phyloP scores from a whole-genome alignment of 495 filamentous ascomycete genomes.

The Aspergillus bridgeri region DNA sequence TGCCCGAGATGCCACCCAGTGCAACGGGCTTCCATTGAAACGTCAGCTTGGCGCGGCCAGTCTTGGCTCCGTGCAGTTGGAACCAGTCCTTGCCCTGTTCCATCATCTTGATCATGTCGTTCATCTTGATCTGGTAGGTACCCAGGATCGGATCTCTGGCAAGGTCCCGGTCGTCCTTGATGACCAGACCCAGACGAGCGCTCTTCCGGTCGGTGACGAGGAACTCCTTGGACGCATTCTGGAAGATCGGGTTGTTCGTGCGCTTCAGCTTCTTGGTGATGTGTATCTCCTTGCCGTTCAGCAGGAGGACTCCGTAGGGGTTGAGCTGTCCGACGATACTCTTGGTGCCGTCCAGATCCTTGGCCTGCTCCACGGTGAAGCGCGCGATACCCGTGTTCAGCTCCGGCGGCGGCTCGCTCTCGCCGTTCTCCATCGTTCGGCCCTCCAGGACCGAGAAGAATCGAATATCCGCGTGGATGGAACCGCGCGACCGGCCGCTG shows the following conservation, averaged over 20 bases:
- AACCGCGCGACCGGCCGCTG: conserved; percentile 80
- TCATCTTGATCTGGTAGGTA: conserved; percentile 88
- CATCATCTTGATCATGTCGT: conserved; percentile 89
- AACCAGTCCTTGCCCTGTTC: conserved; percentile 96
- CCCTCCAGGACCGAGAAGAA: conserved; percentile 93
- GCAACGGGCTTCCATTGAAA: conserved; percentile 94
- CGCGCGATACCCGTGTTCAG: conserved; percentile 88
- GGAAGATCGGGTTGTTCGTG: conserved; percentile 94
- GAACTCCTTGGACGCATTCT: conserved; percentile 84
- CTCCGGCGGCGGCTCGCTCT: conserved; percentile 74
- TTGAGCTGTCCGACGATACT: conserved; percentile 84
- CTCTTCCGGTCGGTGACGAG: conserved; percentile 88
- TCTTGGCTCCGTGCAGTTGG: conserved; percentile 75
- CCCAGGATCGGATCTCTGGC: conserved; percentile 80
- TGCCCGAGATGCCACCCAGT: conserved; percentile 69
- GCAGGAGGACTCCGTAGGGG: conserved; percentile 80
- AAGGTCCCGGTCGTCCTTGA: conserved; percentile 93
- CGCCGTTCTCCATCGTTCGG: conserved; percentile 68
- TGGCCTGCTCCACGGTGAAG: conserved; percentile 91
- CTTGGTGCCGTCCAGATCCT: conserved; percentile 89
- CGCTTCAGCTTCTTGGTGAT: conserved; percentile 86
- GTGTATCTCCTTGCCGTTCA: conserved; percentile 88
- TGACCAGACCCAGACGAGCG: conserved; percentile 81
- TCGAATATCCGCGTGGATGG: conserved; percentile 75
- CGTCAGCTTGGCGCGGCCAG: conserved; percentile 81